Conservation (phyloP, 2,329 filamentous ascomycete species). For the Ophiocordyceps polyrhachis-furcata region DNA sequence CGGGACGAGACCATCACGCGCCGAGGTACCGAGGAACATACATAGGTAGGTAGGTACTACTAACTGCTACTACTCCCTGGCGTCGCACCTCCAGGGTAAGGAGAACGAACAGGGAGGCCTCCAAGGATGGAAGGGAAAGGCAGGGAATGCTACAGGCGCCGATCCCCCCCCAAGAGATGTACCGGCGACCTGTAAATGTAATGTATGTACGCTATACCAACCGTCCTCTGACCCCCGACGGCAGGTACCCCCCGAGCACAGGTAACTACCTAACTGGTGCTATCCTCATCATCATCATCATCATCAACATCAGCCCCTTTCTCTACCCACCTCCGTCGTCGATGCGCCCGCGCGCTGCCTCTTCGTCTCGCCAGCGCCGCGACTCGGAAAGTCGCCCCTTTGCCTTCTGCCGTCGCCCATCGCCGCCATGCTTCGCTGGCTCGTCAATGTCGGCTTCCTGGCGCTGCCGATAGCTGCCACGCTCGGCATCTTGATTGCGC, state of each 20-base stretch:
- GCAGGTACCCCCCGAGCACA: no score
- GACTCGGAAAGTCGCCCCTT: neutral
- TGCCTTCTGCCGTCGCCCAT: neutral
- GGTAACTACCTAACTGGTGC: no score
- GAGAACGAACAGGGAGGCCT: no score
- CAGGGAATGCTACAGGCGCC: no score
- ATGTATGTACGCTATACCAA: no score
- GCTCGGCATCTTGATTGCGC: slow-evolving; percentile 27
- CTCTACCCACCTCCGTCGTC: neutral
- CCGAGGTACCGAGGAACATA: no score
- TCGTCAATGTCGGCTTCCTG: slow-evolving; percentile 31
- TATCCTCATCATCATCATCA: no score
- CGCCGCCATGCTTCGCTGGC: slow-evolving; percentile 20
- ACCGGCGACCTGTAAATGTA: neutral
- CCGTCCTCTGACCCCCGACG: neutral
- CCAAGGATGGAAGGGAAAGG: no score
- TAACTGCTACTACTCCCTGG: no score
- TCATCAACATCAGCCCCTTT: no score
- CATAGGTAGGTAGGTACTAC: no score
- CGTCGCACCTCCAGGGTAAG: no score
- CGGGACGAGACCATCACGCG: neutral
- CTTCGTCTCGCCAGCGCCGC: neutral
- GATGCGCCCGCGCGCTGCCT: neutral
- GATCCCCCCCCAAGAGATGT: neutral
- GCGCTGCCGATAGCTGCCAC: slow-evolving; percentile 30